Evolutionary conservation across 1,284 basidiomycete species (phyloP).

Genomic region (Stereum hirsutum): DNA sequence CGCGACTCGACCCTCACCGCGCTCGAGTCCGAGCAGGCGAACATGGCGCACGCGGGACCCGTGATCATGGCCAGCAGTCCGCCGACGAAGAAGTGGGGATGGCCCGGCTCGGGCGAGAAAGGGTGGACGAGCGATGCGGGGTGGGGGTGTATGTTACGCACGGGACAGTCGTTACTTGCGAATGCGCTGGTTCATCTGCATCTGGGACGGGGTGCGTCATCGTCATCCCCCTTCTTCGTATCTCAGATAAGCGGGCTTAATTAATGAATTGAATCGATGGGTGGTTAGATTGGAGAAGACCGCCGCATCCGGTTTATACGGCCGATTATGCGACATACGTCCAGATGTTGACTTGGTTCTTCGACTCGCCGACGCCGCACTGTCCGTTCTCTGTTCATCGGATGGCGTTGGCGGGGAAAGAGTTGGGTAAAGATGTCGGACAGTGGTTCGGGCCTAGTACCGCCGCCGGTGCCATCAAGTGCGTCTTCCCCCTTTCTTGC

Average conservation of each 20-base stretch:
- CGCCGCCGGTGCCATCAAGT: slow-evolving; percentile 93
- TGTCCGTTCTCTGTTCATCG: slow-evolving; percentile 94
- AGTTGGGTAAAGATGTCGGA: slow-evolving; percentile 91
- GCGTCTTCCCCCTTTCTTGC: slow-evolving; percentile 16
- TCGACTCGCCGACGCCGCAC: slow-evolving; percentile 84
- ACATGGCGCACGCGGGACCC: slow-evolving; percentile 17
- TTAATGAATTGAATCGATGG: slow-evolving; percentile 1
- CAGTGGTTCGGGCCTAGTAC: slow-evolving; percentile 99
- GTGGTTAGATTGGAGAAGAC: slow-evolving; percentile 71
- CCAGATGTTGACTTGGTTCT: slow-evolving; percentile 88
- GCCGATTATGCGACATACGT: slow-evolving; percentile 71
- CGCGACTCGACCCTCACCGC: slow-evolving; percentile 55
- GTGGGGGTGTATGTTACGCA: slow-evolving; percentile 98
- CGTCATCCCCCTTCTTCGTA: slow-evolving; percentile 2
- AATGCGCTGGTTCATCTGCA: slow-evolving; percentile 82
- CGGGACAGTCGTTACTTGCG: slow-evolving; percentile 88
- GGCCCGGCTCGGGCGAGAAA: slow-evolving; percentile 51
- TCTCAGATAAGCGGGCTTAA: background rate
- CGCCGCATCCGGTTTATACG: slow-evolving; percentile 48
- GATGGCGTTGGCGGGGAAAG: slow-evolving; percentile 92
- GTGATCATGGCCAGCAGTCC: slow-evolving; percentile 24
- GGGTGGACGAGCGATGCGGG: slow-evolving; percentile 91
- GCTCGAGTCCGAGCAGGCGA: slow-evolving; percentile 24
- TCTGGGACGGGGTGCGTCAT: slow-evolving; percentile 71
- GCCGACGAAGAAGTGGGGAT: slow-evolving; percentile 35